These are phyloP conservation scores for Leishmania turanica DNA, from an alignment of 208 protist genomes.

Conservation along the genomic window DNA sequence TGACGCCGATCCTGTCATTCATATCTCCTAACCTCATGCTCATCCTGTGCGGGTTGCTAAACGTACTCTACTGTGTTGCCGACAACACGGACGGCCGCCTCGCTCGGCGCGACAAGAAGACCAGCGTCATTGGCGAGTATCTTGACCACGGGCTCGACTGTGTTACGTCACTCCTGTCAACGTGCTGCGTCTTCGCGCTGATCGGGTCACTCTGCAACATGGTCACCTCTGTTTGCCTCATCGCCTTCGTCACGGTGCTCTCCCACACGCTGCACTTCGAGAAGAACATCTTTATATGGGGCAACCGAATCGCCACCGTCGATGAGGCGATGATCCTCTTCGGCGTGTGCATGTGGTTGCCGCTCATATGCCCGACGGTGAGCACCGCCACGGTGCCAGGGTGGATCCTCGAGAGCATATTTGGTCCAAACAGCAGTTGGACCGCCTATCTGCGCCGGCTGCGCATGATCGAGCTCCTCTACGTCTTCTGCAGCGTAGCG, in stretches of 20 bases:
- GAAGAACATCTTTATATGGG: constrained; percentile 84
- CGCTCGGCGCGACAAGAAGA: constrained; percentile 73
- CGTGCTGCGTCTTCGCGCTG: constrained; percentile 62
- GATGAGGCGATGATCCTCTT: constrained; percentile 94
- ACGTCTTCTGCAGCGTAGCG: constrained; percentile 61
- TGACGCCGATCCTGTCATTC: constrained; percentile 47
- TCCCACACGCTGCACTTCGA: constrained; percentile 89
- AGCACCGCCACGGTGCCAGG: constrained; percentile 37
- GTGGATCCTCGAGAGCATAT: constrained; percentile 18
- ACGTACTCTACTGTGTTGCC: constrained; percentile 84
- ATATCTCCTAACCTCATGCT: constrained; percentile 45
- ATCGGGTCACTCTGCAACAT: constrained; percentile 74
- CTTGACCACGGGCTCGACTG: constrained; percentile 93
- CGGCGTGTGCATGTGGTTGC: constrained; percentile 68
- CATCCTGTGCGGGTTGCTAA: constrained; percentile 70
- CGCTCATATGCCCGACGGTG: constrained; percentile 55
- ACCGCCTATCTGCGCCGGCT: constrained; percentile 23
- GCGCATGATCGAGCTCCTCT: constrained; percentile 58
- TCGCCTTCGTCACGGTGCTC: constrained; percentile 74
- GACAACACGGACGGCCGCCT: constrained; percentile 93
- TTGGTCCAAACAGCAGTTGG: constrained; percentile 26
- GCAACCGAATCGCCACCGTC: constrained; percentile 82
- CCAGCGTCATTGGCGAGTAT: constrained; percentile 89
- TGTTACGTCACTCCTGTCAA: constrained; percentile 87
- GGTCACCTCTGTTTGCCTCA: constrained; percentile 54